Evolutionary conservation across 2,329 filamentous ascomycete species (phyloP).

Genomic region (Paecilomyces formosus): DNA sequence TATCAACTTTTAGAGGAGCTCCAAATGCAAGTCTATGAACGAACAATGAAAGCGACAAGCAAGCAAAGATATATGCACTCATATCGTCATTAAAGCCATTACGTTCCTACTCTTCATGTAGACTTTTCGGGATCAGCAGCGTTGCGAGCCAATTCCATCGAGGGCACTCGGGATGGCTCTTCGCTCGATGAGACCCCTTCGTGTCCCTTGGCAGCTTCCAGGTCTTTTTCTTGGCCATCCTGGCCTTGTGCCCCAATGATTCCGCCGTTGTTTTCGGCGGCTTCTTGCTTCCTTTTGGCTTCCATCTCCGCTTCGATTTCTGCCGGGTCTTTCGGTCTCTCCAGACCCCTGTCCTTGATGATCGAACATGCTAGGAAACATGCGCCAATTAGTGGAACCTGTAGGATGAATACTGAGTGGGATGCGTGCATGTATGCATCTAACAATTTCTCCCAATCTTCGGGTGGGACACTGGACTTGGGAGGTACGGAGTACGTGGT

Average conservation of each 20-base stretch:
- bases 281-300: constrained; percentile 20
- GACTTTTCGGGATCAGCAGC: not conserved
- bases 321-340: constrained; percentile 22
- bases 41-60: not conserved
- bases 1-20: not conserved
- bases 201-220: not conserved
- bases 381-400: constrained; percentile 46
- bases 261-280: constrained; percentile 7
- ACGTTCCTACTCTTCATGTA: not conserved
- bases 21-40: not conserved
- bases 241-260: not conserved
- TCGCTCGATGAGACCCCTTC: not conserved
- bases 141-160: not conserved
- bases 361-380: constrained; percentile 46
- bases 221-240: not conserved
- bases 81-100: not conserved
- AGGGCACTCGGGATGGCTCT: not conserved
- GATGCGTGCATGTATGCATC: constrained; percentile 49
- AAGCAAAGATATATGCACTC: not conserved
- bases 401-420: constrained; percentile 49
- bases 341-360: constrained; percentile 45
- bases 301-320: constrained; percentile 18
- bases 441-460: constrained; percentile 36
- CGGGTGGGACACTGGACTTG: constrained; percentile 17
- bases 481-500: constrained; percentile 33